Percentiles rank a stretch among this genome's conserved stretches.
Evolutionary conservation across 169 alveolate genomes (phyloP).

Genomic region (Eimeria necatrix): DNA sequence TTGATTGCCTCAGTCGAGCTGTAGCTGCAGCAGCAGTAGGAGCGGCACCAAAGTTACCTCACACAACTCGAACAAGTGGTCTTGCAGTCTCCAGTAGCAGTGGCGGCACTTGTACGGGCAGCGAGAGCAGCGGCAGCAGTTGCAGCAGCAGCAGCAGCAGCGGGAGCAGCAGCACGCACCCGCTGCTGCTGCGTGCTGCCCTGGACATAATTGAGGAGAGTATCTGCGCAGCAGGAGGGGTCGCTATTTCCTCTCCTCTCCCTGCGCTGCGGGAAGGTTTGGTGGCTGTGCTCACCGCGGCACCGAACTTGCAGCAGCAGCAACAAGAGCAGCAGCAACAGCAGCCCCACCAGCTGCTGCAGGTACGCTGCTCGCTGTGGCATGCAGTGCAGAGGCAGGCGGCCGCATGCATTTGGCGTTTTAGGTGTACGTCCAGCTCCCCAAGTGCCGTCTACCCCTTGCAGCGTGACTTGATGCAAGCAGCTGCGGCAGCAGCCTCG

Average conservation of each 20-base stretch:
- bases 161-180: conserved; percentile 34
- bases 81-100: background rate
- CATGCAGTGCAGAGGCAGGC: conserved; percentile 69
- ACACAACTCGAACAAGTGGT: background rate
- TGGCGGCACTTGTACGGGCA: background rate
- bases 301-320: background rate
- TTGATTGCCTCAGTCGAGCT: conserved; percentile 47
- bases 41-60: background rate
- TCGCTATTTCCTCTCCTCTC: background rate
- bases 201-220: conserved; percentile 19
- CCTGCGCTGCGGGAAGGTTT: conserved; percentile 8
- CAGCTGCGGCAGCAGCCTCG: conserved; percentile 12
- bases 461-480: conserved; percentile 21
- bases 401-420: conserved; percentile 70
- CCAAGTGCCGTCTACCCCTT: background rate
- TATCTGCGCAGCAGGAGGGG: conserved; percentile 9
- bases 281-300: conserved; percentile 15
- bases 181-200: conserved; percentile 64
- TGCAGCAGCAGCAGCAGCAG: conserved; percentile 33
- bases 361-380: conserved; percentile 27
- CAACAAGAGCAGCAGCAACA: conserved; percentile 42
- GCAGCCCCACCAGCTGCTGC: background rate
- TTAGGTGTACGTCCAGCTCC: background rate
- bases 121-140: background rate
- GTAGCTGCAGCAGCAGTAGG: conserved; percentile 73